These are phyloP conservation scores for Exophiala sp. DNA, from an alignment of 2,329 filamentous ascomycete species.

Conservation along the genomic window DNA sequence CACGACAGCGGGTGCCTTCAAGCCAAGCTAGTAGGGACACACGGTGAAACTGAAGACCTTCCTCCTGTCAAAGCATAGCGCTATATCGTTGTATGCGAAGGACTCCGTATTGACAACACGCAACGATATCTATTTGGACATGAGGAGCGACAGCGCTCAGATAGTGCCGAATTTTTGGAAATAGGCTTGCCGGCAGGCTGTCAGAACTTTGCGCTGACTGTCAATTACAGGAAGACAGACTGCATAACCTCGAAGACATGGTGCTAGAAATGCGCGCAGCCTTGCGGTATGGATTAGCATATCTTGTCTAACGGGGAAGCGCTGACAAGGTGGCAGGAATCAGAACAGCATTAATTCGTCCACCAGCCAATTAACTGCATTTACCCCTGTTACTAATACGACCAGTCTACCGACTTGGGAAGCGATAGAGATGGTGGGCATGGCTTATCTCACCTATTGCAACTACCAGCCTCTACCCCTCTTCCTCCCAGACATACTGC, in stretches of 20 bases:
- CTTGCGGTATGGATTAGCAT: slow-evolving; percentile 2
- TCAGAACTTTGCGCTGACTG: background rate
- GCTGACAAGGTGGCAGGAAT: too few species aligned
- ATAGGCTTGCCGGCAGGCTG: too few species aligned
- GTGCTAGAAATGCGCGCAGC: slow-evolving; percentile 5
- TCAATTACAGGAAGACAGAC: slow-evolving; percentile 11
- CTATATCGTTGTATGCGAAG: too few species aligned
- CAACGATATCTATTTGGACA: too few species aligned
- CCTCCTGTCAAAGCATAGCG: too few species aligned
- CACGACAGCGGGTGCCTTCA: too few species aligned
- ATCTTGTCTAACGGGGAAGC: background rate
- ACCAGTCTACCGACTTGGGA: slow-evolving; percentile 10
- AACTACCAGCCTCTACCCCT: slow-evolving; percentile 35
- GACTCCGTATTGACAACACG: too few species aligned
- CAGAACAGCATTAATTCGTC: too few species aligned
- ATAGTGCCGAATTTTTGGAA: too few species aligned
- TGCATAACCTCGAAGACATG: slow-evolving; percentile 8
- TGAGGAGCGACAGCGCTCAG: too few species aligned
- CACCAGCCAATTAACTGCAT: background rate
- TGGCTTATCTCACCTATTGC: slow-evolving; percentile 33
- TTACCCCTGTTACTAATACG: background rate
- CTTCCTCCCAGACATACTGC: slow-evolving; percentile 27
- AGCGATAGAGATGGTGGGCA: slow-evolving; percentile 8
- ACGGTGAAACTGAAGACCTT: too few species aligned
- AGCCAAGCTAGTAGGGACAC: too few species aligned